phyloP scores from a whole-genome alignment of 805 yeast genomes.

The Saccharomycopsis synnaedendra region DNA sequence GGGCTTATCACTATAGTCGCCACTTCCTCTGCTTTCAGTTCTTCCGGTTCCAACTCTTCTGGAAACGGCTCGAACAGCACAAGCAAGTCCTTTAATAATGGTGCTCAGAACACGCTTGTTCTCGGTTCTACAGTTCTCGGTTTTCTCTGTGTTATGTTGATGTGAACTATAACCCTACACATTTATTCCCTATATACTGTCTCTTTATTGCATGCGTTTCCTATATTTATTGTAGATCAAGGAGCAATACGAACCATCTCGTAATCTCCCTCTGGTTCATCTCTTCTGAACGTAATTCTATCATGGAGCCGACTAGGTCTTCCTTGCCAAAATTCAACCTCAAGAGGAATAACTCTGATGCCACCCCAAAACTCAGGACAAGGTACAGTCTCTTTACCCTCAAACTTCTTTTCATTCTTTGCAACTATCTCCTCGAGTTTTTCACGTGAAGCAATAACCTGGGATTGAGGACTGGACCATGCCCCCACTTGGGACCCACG shows the following conservation, averaged over 20 bases:
- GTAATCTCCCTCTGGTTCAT: slow-evolving; percentile 35
- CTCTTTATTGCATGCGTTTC: too few relatives aligned
- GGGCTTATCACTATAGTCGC: too few relatives aligned
- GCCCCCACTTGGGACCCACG: slow-evolving; percentile 92
- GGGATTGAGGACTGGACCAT: slow-evolving; percentile 89
- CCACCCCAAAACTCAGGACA: slow-evolving; percentile 98
- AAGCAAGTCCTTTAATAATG: too few relatives aligned
- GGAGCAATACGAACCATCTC: slow-evolving; percentile 64
- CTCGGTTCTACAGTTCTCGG: too few relatives aligned
- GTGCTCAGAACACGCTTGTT: too few relatives aligned
- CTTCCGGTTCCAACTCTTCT: too few relatives aligned
- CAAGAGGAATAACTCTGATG: slow-evolving; percentile 72
- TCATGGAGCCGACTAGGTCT: slow-evolving; percentile 84
- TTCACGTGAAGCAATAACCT: slow-evolving; percentile 42
- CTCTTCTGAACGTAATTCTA: slow-evolving; percentile 61
- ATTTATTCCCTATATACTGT: too few relatives aligned
- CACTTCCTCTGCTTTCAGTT: too few relatives aligned
- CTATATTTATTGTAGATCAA: slow-evolving; percentile 18
- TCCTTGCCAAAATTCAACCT: slow-evolving; percentile 97
- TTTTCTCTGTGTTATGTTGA: too few relatives aligned
- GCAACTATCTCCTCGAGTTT: slow-evolving; percentile 47
- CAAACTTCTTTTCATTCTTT: slow-evolving; percentile 43
- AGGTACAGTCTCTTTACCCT: slow-evolving; percentile 59
- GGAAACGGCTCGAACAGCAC: too few relatives aligned
- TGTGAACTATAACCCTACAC: too few relatives aligned